Evolutionary conservation across 805 yeast species (phyloP).

Genomic region (Candida piceae): DNA sequence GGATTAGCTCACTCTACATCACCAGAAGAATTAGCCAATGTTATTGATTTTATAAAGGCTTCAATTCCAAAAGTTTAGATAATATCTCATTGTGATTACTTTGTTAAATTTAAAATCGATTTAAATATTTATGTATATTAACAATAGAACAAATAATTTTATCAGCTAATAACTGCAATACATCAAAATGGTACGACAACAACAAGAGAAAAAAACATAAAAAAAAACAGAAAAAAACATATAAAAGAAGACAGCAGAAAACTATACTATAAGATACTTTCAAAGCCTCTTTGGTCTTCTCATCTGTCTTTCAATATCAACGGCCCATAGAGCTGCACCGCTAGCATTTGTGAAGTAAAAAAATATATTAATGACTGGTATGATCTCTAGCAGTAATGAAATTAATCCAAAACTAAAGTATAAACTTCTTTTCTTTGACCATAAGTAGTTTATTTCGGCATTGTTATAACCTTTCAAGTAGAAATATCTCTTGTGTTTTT

Average conservation of each 20-base stretch:
- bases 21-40: conserved; percentile 60
- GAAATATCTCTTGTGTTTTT: conserved; percentile 52
- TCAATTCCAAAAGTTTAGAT: conserved; percentile 16
- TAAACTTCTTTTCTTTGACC: conserved; percentile 27
- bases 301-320: conserved; percentile 28
- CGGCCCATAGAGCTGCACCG: conserved; percentile 66
- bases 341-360: conserved; percentile 54
- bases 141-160: too few relatives aligned
- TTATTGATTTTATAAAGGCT: conserved; percentile 40
- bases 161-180: too few relatives aligned
- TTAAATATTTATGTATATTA: too few relatives aligned
- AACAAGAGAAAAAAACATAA: too few relatives aligned
- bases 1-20: conserved; percentile 67
- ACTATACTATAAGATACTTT: too few relatives aligned
- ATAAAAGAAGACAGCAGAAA: too few relatives aligned
- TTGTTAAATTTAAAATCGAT: too few relatives aligned
- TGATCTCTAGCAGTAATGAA: conserved; percentile 45
- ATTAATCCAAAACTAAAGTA: conserved; percentile 49
- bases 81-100: too few relatives aligned
- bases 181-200: too few relatives aligned
- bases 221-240: too few relatives aligned
- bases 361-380: conserved; percentile 49
- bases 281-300: too few relatives aligned
- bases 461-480: conserved; percentile 46
- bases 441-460: conserved; percentile 35